Base-by-base conservation (phyloP, 2,329 filamentous ascomycete species). In the Colletotrichum tamarilloi region DNA sequence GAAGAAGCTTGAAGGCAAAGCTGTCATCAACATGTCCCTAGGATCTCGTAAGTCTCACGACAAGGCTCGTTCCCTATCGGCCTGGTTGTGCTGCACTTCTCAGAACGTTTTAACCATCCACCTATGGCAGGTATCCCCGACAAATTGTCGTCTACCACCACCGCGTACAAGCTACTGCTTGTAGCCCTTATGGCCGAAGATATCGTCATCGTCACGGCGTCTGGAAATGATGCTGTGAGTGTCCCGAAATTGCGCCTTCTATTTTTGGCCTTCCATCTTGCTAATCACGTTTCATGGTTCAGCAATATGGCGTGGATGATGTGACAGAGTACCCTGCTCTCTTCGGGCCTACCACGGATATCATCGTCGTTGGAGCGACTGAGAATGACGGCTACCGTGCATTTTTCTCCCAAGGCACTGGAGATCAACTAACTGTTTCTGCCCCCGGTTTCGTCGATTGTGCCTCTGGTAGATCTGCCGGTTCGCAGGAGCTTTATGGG, bases 341-440 rank as follows among this genome's bases (percentile, higher is more conserved):
- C 22, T 67, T 67, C 16, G 68, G 63, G 3, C 28, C 46, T 1
- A 30, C 38, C 4, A 71, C 63, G 5, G 57, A 71, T 28, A 38
- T 71, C 42, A 71, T 71, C 46, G 68, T 71, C 4, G 68, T 71
- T 5, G 68, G 68, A 26, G 68, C 55, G 12, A 64, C 67, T n/a
- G 9, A 56, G 0, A 67, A 67, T 3, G 26, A 57, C 5, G 68
- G 68, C 3, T 30, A 22, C 19, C 68, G 62, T 12, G 32, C 63
- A 5, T 19, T 14, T 6, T 71, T 62, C 22, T 62, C 68, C 1
- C 68, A 67, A 30, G 68, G 68, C n/a, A 46, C 49, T 19, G 57
- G 26, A n/a, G 42, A 42, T 16, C 26, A 71, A 22, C 22, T 71
- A 5, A 71, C 68, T 4, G 63, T 62, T 19, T 67, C 62, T 5